Base-by-base conservation (phyloP, 2,329 filamentous ascomycete genomes). In the Cladosporium sphaerospermum region DNA sequence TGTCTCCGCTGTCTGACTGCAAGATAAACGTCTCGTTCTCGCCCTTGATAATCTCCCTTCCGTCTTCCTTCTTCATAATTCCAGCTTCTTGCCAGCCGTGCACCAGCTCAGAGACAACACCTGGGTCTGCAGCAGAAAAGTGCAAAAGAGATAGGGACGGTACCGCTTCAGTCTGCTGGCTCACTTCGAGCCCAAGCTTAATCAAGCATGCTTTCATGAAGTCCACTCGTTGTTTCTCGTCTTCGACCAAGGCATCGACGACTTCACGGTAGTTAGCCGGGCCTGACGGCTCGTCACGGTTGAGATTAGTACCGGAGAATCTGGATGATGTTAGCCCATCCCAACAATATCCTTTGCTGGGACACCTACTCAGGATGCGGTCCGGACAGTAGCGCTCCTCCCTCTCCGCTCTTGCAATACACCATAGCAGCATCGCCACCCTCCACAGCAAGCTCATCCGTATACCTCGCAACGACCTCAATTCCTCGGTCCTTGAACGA, bases 311-410 rank as follows among this genome's bases (percentile, higher is more conserved):
- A 1, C 88, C 81, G 3, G 90, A 85, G 66, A 97, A 97, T 67
- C 90, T 95, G 60, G 9, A 39, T 5, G 9, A 16, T 52, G 9
- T 58, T 57, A 47, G 40, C 33, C 11, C 7, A 7, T 13, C 10
- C 31, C 10, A 14, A 4, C 1, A 31, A 2, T 11, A 45, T 10
- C 23, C 16, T 9, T 28, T n/a, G 9, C 18, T 3, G 73, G 13
- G 13, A 18, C 1, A 73, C 80, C 67, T 75, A 95, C 88, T 99
- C 93, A 48, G 92, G 92, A 76, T 99, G 93, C 37, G 90, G 88
- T 0, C 91, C 90, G 0, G 88, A 95, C 14, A 99, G 71, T 5
- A 97, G 71, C 1, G 82, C 89, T 37, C 81, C 81, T 1, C 93
- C 93, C 42, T 89, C 81, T 0, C 90, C 91, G 42, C 96, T 79